Base-by-base conservation (phyloP, 441 rosid species). In the Raphanus hybrid region DNA sequence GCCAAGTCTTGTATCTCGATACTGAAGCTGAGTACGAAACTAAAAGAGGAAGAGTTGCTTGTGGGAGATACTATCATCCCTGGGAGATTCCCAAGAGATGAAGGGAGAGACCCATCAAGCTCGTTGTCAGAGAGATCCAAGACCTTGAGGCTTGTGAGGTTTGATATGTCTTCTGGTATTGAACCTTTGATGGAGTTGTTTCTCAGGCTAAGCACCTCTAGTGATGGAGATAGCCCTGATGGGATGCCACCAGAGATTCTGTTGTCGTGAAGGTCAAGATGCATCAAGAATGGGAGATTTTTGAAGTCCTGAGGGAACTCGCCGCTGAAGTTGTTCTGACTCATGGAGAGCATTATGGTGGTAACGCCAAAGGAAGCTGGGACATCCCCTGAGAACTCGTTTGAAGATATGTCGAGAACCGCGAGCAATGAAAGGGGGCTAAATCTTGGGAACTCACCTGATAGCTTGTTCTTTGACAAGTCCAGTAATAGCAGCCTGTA, bases 181-280 rank as follows among this genome's bases (percentile, higher is more conserved):
- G 79, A 68, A 2, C 83, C 85, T 16, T 65, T 5, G 5, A 85
- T 62, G 45, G 72, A 80, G 64, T 81, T 82, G 67, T 81, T 82
- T 67, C 85, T 48, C 5, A 87, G 82, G 76, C 79, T 82, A 65
- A 85, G 77, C 0, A 84, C 64, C 45, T 69, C 78, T 62, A 87
- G 78, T 23, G 79, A 35, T 12, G 64, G 34, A 6, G 76, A 70
- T 9, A 82, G n/a, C 23, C 66, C 76, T 43, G 77, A 75, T 64
- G 84, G 18, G 86, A 78, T 18, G 15, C 79, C 70, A 64, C 87
- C 86, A 0, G 69, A 67, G 34, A 87, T 79, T 16, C 65, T 77
- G 75, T 82, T 87, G 77, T 72, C 82, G 6, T 85, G 85, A 59
- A 87, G 84, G 20, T 85, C 87, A 78, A 87, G 84, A 63, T 73